Evolutionary conservation across 1,284 basidiomycete genomes (phyloP), one percentile per base, ranked within the genome.

Genomic region (Fomes fomentarius): DNA sequence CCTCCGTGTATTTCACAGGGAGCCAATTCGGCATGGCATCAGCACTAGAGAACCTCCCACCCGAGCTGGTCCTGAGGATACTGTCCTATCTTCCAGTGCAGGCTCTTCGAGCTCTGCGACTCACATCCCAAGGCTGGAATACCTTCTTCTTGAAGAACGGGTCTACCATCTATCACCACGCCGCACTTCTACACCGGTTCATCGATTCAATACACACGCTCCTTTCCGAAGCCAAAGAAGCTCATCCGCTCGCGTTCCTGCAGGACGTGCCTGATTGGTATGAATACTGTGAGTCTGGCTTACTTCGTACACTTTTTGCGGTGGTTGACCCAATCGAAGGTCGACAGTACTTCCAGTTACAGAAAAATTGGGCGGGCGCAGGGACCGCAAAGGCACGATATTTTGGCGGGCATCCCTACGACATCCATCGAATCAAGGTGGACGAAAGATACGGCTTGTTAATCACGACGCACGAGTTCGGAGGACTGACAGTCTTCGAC

Each of bases 371-470:
- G 89, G 65, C 72, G 5, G 87, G 83, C 6, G 68, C 71, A 34
- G 78, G 71, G 0, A 70, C 74, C 1, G 78, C 78, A 1, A 56
- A 54, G 1, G 63, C 75, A 21, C 72, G 69, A 28, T 56, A 68
- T 12, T 66, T 81, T 47, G 62, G 67, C 6, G 52, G 57, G 7
- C 63, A 75, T 3, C 73, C 76, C 30, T 63, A 60, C 17, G 62
- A 66, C 12, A 81, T 87, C 0, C 87, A 91, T 69, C 81, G 89
- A 5, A 82, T 91, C 71, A 91, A 92, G 67, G 76, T 88, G 11
- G 89, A 91, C 55, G 82, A 87, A 64, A 69, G 73, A 31, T 72
- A 70, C 3, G 80, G 81, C 1, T 72, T 85, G 24, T 69, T 86
- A 37, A 79, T 91, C 47, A 78, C 79, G 0, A 87, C 87, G 0